Evolutionary conservation across 441 rosid genomes (phyloP), one percentile per base, ranked within the genome.

Genomic region (Theobroma grandiflorum): DNA sequence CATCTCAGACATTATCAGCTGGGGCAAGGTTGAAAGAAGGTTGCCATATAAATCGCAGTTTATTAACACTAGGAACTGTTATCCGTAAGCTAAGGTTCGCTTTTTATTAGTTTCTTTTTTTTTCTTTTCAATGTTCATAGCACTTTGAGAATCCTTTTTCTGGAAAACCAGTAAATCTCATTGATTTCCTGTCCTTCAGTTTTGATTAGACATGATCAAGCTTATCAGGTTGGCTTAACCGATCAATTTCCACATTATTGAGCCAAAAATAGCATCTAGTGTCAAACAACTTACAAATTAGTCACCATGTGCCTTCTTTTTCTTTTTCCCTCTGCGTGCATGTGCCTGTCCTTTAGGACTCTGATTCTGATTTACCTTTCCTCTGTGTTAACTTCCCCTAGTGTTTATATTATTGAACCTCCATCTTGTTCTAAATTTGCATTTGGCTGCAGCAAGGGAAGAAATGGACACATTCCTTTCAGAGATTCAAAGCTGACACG

Each of bases 401-500:
- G n/a, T 47, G 72, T 49, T 63, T 77, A 40, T 50, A 53, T 12
- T 20, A 37, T 14, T 40, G 26, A 78, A 55, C 40, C 33, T 68
- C 73, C n/a, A n/a, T n/a, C n/a, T n/a, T n/a, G 3, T 38, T 81
- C 59, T 82, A 80, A 50, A 85, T 75, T 74, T 74, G 61, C 38
- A 49, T 77, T 77, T 79, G 82, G 81, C 69, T 87, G 88, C 94
- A 92, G 94, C 90, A 91, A 91, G 88, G 93, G 92, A 82, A 91
- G 89, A 88, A 89, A 79, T 74, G 96, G 92, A 63, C 98, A 94
- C 77, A 81, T 92, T 82, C 96, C 96, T 74, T 94, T 84, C 74
- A 85, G 96, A 85, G 98, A 94, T 82, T 91, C 98, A 64, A 94
- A 91, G 92, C 87, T 92, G 74, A 94, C 95, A 38, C 93, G 91